Conservation (phyloP, 2,329 filamentous ascomycete species). For the Knufia petricola region DNA sequence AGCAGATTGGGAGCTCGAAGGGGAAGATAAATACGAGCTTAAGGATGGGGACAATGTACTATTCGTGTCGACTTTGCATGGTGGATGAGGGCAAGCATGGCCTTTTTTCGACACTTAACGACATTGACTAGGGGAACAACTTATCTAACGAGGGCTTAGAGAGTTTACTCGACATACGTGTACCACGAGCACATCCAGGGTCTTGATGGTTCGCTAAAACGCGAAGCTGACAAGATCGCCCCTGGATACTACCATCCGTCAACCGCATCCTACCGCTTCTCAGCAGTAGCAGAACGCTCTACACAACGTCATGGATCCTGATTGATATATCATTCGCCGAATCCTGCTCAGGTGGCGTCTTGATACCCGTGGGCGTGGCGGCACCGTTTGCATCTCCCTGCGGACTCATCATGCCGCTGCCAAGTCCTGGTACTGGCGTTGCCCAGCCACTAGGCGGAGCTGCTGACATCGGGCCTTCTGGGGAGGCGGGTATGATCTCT, state of each 20-base stretch:
- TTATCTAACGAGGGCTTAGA: too few species aligned
- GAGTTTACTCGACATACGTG: not conserved
- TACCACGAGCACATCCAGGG: not conserved
- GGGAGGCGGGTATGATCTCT: slow-evolving; percentile 63
- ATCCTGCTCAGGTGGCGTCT: slow-evolving; percentile 19
- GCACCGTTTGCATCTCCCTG: slow-evolving; percentile 27
- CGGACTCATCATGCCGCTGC: slow-evolving; percentile 31
- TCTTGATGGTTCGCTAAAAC: too few species aligned
- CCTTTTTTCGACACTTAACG: not conserved
- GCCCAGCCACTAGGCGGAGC: slow-evolving; percentile 50
- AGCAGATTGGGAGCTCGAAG: slow-evolving; percentile 95
- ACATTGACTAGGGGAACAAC: not conserved
- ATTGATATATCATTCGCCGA: slow-evolving; percentile 15
- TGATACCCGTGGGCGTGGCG: slow-evolving; percentile 25
- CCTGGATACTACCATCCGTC: too few species aligned
- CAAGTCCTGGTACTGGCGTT: slow-evolving; percentile 33
- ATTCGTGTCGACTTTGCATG: slow-evolving; percentile 94
- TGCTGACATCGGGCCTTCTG: slow-evolving; percentile 71
- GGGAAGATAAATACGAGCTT: slow-evolving; percentile 81
- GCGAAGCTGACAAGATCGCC: too few species aligned
- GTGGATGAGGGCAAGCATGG: slow-evolving; percentile 50
- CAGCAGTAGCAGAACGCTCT: too few species aligned
- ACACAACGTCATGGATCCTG: slow-evolving; percentile 23
- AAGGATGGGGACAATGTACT: slow-evolving; percentile 76
- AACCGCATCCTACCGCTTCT: slow-evolving; percentile 1